Evolutionary conservation across 2,329 filamentous ascomycete genomes (phyloP), one percentile per base, ranked within the genome.

Genomic region (Paraphaeosphaeria sporulosa): DNA sequence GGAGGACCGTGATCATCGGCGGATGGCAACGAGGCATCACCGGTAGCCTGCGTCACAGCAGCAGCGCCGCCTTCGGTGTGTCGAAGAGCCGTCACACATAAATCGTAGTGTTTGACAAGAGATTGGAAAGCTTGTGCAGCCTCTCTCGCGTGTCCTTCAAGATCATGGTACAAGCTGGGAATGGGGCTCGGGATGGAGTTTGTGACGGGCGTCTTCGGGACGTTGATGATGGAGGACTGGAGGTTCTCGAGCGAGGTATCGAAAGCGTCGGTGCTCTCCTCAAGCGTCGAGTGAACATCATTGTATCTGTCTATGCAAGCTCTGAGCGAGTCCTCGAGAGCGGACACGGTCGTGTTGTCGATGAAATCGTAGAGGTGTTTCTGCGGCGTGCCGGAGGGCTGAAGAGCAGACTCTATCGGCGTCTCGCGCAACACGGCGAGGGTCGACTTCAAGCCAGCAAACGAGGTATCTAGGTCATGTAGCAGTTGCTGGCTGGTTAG

Each of bases 61-160:
- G 81, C 81, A 12, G 80, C 79, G 10, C 83, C 81, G 59, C 82
- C 82, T 79, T 97, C 93, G 3, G 94, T 97, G 53, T 94, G 93
- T 61, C 93, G 91, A 46, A 97, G 90, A 0, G 94, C 94, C 0
- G 90, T 94, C 15, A 96, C 92, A 76, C 94, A 97, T 65, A 96
- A 87, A 76, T 98, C 94, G 74, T 97, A 97, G 78, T 98, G 94
- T 27, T 86, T 87, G 8, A 93, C 93, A 4, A 98, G 82, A 0
- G 90, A 93, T 58, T 92, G 87, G 1, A 98, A 86, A 5, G 93
- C 85, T 59, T 89, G 85, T 5, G 94, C 94, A 88, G 96, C 94
- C 69, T 89, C 88, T 63, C 91, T 89, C 0, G 94, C 94, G 67
- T 94, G 89, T 15, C 83, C 83, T 64, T 94, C 88, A 38, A 96